Evolutionary conservation across 371 early-diverging fungal species (phyloP), one percentile per base, ranked within the genome.

Genomic region (Mortierella polycephala): DNA sequence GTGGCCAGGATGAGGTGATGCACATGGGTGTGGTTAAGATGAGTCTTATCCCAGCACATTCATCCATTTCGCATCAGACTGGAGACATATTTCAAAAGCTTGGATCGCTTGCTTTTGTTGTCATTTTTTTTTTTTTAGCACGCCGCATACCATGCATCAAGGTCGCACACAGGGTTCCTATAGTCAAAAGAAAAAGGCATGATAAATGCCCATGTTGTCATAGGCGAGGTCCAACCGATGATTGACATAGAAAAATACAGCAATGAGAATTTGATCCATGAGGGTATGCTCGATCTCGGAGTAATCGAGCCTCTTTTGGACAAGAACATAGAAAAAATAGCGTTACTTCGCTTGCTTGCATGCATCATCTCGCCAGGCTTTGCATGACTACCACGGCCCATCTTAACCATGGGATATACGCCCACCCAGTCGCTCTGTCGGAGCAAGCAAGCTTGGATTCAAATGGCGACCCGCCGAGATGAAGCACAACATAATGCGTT

Each of bases 291-390:
- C 12, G n/a, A 47, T 12, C n/a, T 47, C 47, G 47, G 47, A 47
- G 47, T 47, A 12, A 47, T 47, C 47, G 47, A 47, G n/a, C 47
- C 47, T 47, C 47, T 47, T 47, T 47, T 47, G 47, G 47, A 47
- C 47, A 47, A 14, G 47, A 47, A 47, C 30, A n/a, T 11, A 47
- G 11, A 11, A 47, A 47, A 47, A 47, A 47, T 8, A 14, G 47
- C 16, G n/a, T 11, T 11, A 47, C n/a, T 11, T 47, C n/a, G 12
- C n/a, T 47, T 47, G 47, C n/a, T 47, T 11, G 47, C n/a, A 47
- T n/a, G n/a, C n/a, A n/a, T n/a, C 47, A 47, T 47, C 47, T 47
- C 16, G 47, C n/a, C 12, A 12, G 5, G 10, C 47, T n/a, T 47
- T 47, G 47, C 47, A 12, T 47, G 47, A 12, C 47, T 11, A 47